Evolutionary conservation across 495 filamentous ascomycete genomes (phyloP).

Genomic region (Xylaria telfairii): DNA sequence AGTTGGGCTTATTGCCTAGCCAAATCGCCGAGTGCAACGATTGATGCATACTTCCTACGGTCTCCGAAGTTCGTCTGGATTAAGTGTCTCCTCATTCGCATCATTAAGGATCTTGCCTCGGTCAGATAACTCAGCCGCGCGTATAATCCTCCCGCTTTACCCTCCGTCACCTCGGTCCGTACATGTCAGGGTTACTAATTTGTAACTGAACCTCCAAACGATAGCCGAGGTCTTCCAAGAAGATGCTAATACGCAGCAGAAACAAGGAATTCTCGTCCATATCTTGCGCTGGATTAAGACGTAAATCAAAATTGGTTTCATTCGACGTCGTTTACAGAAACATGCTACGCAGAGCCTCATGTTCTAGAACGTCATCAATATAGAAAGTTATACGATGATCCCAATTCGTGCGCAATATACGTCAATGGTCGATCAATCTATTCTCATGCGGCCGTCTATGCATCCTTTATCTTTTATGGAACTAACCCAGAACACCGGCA

Average conservation of each 20-base stretch:
- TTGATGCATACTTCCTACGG: not conserved
- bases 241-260: not conserved
- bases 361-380: slow-evolving; percentile 7
- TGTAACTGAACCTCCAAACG: not conserved
- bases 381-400: not conserved
- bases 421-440: not conserved
- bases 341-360: slow-evolving; percentile 13
- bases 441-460: not conserved
- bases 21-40: not conserved
- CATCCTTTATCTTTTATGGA: not conserved
- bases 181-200: not conserved
- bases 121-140: slow-evolving; percentile 1
- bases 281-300: not conserved
- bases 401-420: slow-evolving; percentile 6
- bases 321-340: not conserved
- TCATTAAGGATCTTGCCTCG: not conserved
- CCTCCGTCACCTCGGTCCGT: not conserved
- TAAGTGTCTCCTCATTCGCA: not conserved
- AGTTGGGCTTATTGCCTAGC: not conserved
- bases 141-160: not conserved
- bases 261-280: not conserved
- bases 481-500: not conserved
- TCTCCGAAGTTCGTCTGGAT: not conserved
- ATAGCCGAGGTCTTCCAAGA: not conserved
- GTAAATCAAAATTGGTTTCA: not conserved